Base-by-base conservation (phyloP, 129 eudicot genomes). In the Lonicera japonica region DNA sequence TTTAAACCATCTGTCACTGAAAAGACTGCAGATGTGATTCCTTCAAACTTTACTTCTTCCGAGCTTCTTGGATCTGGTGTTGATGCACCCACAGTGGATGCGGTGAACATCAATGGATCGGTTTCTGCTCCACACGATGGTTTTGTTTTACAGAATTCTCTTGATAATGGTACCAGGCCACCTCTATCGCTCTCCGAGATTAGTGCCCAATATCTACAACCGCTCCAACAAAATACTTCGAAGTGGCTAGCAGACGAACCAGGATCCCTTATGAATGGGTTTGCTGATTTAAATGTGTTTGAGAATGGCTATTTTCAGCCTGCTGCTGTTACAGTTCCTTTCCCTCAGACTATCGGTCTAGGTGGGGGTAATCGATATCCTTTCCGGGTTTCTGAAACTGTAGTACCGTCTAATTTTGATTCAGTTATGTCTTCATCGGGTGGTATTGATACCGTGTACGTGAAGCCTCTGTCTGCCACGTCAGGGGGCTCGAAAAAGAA, bases 1-100 rank as follows among this genome's bases (percentile, higher is more conserved):
- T 92, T 92, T 69, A 88, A 82, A 79, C 96, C 98, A 8, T 57
- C 80, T n/a, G 64, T 73, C 14, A 69, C 69, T 15, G 94, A 87
- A 71, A 88, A 78, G 53, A 76, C 66, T 58, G 59, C 58, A 6
- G 84, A 73, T 61, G 80, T 19, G 6, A 34, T 56, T 21, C 54
- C 69, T 74, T 61, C 69, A 14, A 70, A 48, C 12, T 45, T 29
- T 54, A 58, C 56, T 18, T 59, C 89, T 25, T 66, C 84, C 48
- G 82, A 71, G 58, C 70, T 59, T 63, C 47, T 23, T 59, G 75
- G 74, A 39, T 56, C 69, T 59, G 70, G 58, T 65, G 60, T 60
- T 53, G 54, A 51, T 66, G 45, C 61, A 21, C 56, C 71, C 51
- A 46, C 34, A 17, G 64, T 58, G 29, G 74, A 69, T 64, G 47